A percentile compares a stretch with the other conserved stretches of the same genome.
Evolutionary conservation across 768 basidiomycete genomes (phyloP).

Genomic region (Hygrocybe punicea): DNA sequence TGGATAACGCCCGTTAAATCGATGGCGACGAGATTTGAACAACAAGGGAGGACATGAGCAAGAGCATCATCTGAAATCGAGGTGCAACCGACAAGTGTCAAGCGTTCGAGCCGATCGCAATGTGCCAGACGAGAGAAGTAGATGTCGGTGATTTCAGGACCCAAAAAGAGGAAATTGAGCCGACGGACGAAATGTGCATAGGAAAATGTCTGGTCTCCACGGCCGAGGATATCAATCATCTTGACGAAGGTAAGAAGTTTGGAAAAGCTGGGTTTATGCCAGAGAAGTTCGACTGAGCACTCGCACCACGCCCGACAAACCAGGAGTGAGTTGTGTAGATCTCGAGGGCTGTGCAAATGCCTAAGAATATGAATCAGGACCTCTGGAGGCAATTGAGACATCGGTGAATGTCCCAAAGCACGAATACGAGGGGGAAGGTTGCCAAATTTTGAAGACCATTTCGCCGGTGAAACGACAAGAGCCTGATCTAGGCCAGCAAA

Average conservation of each 20-base stretch:
- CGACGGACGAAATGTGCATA: slow-evolving; percentile 87
- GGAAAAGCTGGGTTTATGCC: slow-evolving; percentile 84
- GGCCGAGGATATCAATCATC: slow-evolving; percentile 69
- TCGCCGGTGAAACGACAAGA: slow-evolving; percentile 58
- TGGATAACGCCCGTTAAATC: slow-evolving; percentile 74
- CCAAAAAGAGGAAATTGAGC: slow-evolving; percentile 80
- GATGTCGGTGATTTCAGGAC: slow-evolving; percentile 66
- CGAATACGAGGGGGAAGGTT: slow-evolving; percentile 15
- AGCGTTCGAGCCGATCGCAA: slow-evolving; percentile 81
- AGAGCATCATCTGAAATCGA: slow-evolving; percentile 64
- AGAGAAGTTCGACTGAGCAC: slow-evolving; percentile 90
- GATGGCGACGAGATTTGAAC: slow-evolving; percentile 78
- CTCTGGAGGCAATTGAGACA: slow-evolving; percentile 78
- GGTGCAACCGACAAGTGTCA: slow-evolving; percentile 81
- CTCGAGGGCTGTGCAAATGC: slow-evolving; percentile 68
- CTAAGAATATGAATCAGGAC: slow-evolving; percentile 90
- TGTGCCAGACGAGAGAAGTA: slow-evolving; percentile 65
- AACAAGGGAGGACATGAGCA: slow-evolving; percentile 58
- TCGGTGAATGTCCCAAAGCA: slow-evolving; percentile 43
- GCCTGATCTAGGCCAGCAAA: slow-evolving; percentile 46
- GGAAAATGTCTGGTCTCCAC: slow-evolving; percentile 71
- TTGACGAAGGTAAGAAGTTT: slow-evolving; percentile 67
- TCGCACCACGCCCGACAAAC: slow-evolving; percentile 94
- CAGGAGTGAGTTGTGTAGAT: slow-evolving; percentile 70
- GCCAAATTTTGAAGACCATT: slow-evolving; percentile 50